Evolutionary conservation across 805 yeast species (phyloP), one percentile per base, ranked within the genome.

Genomic region (Jamesozyma rosinii): DNA sequence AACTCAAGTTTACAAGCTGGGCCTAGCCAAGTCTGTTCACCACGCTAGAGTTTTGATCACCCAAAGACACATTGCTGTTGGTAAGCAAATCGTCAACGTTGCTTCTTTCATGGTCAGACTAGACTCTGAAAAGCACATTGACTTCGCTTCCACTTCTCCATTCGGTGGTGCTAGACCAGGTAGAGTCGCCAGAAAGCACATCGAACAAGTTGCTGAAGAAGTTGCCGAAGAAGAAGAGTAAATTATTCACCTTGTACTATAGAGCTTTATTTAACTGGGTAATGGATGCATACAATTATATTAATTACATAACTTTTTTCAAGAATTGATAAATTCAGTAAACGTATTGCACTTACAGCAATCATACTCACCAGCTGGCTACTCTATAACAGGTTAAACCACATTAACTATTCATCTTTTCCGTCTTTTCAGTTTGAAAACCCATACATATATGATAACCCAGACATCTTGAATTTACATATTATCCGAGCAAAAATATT

Each of bases 151-250:
- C 70, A 87, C 86, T 72, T 92, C 97, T 61, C 98, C 98, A 73
- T 90, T 86, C 87, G 98, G 97, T 74, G 98, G 97, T 77, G 98
- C 96, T 64, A 90, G 98, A 80, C 92, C 97, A 62, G 98, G 98
- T 73, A 92, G 98, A 81, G 95, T 86, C 68, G 94, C 92, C 82
- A 87, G 97, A 83, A 86, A 79, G 74, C 79, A 83, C 80, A 69
- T 74, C 61, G 74, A 69, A 62, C 60, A 59, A 79, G 81, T 70
- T 53, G 88, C 71, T 54, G 90, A 72, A 63, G 87, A 68, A 52
- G 90, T 67, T 49, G 95, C 74, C 62, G 81, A 72, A 54, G 81
- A 84, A 72, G 43, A 41, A 36, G 36, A 19, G 29, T 6, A 18
- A 22, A n/a, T 27, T 24, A 5, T 18, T n/a, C 19, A n/a, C 11